Evolutionary conservation across 495 filamentous ascomycete species (phyloP).

Genomic region (Tuber magnatum): DNA sequence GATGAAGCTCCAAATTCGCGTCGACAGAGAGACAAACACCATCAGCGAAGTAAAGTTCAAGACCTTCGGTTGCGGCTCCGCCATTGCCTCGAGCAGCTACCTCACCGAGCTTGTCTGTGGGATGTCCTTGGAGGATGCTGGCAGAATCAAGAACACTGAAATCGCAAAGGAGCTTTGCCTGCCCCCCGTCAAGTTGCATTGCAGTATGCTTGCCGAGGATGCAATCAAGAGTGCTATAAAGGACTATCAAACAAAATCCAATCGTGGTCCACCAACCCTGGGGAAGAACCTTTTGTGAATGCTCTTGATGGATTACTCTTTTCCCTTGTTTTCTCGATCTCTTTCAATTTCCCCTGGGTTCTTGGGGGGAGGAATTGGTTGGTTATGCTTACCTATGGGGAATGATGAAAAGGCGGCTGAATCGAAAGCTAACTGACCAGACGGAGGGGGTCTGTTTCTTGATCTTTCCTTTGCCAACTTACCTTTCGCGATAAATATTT

Average conservation of each 20-base stretch:
- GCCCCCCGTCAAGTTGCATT: constrained; percentile 94
- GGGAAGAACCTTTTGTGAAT: constrained; percentile 17
- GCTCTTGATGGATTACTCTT: neutral
- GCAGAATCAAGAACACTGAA: constrained; percentile 87
- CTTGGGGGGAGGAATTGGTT: neutral
- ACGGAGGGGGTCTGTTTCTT: neutral
- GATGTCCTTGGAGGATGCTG: constrained; percentile 92
- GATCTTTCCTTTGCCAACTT: neutral
- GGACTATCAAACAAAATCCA: constrained; percentile 85
- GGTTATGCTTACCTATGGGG: neutral
- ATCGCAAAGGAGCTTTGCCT: constrained; percentile 91
- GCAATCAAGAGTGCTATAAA: constrained; percentile 98
- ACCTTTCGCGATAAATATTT: neutral
- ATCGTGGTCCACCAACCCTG: constrained; percentile 27
- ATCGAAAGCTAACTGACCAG: neutral
- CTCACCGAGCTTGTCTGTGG: constrained; percentile 86
- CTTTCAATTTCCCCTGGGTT: neutral
- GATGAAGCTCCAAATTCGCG: constrained; percentile 98
- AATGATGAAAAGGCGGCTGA: neutral
- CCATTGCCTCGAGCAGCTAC: constrained; percentile 85
- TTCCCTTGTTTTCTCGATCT: neutral
- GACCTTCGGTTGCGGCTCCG: constrained; percentile 95
- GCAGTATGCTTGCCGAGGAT: constrained; percentile 98
- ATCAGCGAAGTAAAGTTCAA: constrained; percentile 97
- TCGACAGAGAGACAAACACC: constrained; percentile 78